phyloP scores from a whole-genome alignment of 2,329 filamentous ascomycete genomes.

The Acephala macrosclerotiorum region DNA sequence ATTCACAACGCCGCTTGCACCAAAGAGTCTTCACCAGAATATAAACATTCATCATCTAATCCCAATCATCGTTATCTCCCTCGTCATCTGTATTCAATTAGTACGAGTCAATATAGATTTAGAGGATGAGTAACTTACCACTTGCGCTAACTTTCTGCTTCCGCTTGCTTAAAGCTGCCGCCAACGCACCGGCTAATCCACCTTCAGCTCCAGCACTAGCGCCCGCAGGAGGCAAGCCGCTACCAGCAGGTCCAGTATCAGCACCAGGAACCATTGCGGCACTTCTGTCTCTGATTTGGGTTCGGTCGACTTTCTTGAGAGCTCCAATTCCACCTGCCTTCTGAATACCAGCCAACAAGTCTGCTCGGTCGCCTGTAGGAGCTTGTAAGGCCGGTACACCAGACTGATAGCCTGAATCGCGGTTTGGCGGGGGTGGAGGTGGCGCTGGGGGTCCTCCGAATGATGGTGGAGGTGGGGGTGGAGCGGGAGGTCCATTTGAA shows the following conservation, averaged over 20 bases:
- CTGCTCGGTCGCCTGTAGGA: constrained; percentile 58
- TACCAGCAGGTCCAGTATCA: constrained; percentile 59
- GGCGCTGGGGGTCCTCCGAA: constrained; percentile 56
- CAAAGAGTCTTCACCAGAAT: constrained; percentile 3
- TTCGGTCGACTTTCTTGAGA: constrained; percentile 78
- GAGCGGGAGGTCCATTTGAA: constrained; percentile 51
- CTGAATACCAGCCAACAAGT: constrained; percentile 75
- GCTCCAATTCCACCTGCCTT: constrained; percentile 70
- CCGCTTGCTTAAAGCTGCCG: constrained; percentile 78
- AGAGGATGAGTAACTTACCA: constrained; percentile 69
- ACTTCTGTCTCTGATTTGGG: constrained; percentile 76
- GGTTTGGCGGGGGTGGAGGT: constrained; percentile 60
- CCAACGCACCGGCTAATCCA: constrained; percentile 83
- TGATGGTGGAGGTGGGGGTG: constrained; percentile 57
- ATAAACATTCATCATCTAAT: constrained; percentile 33
- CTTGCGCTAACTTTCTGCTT: constrained; percentile 95
- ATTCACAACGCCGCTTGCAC: constrained; percentile 22
- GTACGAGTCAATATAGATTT: constrained; percentile 2
- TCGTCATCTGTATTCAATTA: constrained; percentile 70
- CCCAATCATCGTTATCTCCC: constrained; percentile 79
- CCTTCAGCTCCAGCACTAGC: constrained; percentile 61
- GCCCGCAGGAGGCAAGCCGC: constrained; percentile 59
- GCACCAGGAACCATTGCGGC: constrained; percentile 64
- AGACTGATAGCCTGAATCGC: constrained; percentile 64
- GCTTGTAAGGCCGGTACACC: constrained; percentile 56